These are phyloP conservation scores for Byssoonygena ceratinophila DNA, from an alignment of 2,329 filamentous ascomycete species.

Conservation along the genomic window DNA sequence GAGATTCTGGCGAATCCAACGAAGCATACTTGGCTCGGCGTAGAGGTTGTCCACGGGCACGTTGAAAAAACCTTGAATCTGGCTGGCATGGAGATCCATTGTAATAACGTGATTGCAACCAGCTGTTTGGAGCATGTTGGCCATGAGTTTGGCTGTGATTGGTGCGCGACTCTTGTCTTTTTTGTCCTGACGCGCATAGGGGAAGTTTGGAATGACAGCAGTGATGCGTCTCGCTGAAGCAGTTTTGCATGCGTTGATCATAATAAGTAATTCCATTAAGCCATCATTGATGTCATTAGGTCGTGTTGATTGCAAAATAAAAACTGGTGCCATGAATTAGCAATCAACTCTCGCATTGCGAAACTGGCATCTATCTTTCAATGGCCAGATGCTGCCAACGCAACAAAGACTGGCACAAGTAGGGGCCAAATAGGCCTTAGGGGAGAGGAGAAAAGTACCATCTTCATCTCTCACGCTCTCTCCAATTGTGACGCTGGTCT, in stretches of 20 bases:
- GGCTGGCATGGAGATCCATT: conserved; percentile 88
- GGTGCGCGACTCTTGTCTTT: conserved; percentile 94
- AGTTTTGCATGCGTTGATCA: conserved; percentile 90
- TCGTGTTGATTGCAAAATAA: conserved; percentile 89
- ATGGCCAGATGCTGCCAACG: too few relatives aligned
- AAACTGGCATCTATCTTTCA: not conserved
- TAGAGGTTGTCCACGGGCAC: conserved; percentile 73
- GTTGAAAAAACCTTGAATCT: conserved; percentile 96
- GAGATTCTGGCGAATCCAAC: conserved; percentile 84
- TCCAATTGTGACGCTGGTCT: conserved; percentile 67
- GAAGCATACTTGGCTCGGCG: conserved; percentile 80
- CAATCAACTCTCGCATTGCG: not conserved
- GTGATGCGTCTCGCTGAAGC: conserved; percentile 83
- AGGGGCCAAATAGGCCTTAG: not conserved
- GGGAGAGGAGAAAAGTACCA: conserved; percentile 42
- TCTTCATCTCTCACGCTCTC: conserved; percentile 96
- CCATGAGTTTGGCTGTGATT: conserved; percentile 89
- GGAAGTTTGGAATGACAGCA: conserved; percentile 90
- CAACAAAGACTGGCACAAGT: too few relatives aligned
- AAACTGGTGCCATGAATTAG: conserved; percentile 47
- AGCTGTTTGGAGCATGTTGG: conserved; percentile 93
- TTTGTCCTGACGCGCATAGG: conserved; percentile 94
- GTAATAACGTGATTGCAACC: conserved; percentile 91
- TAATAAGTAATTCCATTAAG: conserved; percentile 95
- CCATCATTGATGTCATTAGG: conserved; percentile 97